phyloP scores from a whole-genome alignment of 2,329 filamentous ascomycete genomes.

The Trichoderma sp. region DNA sequence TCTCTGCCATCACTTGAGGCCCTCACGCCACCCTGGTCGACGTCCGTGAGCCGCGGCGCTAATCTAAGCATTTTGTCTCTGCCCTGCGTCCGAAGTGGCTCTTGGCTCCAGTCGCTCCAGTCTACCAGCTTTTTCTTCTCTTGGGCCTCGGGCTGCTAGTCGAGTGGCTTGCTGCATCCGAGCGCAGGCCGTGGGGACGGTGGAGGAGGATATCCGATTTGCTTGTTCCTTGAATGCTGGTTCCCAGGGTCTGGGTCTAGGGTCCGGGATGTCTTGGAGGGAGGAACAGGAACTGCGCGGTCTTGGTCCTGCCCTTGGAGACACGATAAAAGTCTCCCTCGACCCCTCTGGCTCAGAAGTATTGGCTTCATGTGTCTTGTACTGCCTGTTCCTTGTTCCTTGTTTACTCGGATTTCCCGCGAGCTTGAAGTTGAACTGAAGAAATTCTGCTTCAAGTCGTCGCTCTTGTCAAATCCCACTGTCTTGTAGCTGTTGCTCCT shows the following conservation, averaged over 20 bases:
- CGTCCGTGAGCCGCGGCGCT: slow-evolving; percentile 24
- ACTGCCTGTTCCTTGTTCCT: neutral
- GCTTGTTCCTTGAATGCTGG: neutral
- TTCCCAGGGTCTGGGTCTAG: neutral
- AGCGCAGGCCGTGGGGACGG: neutral
- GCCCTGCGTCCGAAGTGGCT: slow-evolving; percentile 18
- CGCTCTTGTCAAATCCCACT: neutral
- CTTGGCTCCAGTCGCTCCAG: neutral
- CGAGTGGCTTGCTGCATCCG: slow-evolving; percentile 5
- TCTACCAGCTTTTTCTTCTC: neutral
- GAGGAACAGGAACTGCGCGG: neutral
- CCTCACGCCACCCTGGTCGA: slow-evolving; percentile 8
- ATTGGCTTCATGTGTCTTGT: neutral
- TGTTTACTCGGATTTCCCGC: neutral
- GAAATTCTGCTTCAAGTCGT: neutral
- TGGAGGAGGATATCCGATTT: neutral
- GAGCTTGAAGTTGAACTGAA: neutral
- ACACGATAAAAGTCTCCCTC: slow-evolving; percentile 22
- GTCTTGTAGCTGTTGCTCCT: neutral
- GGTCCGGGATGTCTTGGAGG: slow-evolving; percentile 13
- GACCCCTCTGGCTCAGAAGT: neutral
- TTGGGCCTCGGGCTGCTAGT: neutral
- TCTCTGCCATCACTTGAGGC: slow-evolving; percentile 5
- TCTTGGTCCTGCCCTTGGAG: slow-evolving; percentile 13
- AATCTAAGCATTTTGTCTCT: slow-evolving; percentile 9